Evolutionary conservation across 2,329 filamentous ascomycete species (phyloP).

Genomic region (Paracamarosporium sp.): DNA sequence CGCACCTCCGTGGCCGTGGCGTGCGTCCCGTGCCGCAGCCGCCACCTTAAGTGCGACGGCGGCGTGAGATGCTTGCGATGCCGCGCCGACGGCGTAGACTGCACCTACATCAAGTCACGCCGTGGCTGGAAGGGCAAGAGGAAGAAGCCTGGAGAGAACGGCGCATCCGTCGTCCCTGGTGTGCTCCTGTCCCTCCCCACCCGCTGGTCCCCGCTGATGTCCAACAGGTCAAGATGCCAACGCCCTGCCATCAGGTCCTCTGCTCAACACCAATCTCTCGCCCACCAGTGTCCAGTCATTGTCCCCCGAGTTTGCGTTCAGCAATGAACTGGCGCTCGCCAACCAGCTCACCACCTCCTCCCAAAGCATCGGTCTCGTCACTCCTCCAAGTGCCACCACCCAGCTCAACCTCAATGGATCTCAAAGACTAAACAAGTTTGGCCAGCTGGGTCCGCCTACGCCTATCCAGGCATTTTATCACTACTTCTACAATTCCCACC

Average conservation of each 20-base stretch:
- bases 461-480: constrained; percentile 47
- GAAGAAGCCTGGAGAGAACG: constrained; percentile 41
- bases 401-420: constrained; percentile 44
- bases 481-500: constrained; percentile 63
- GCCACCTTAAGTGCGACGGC: constrained; percentile 62
- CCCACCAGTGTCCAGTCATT: constrained; percentile 30
- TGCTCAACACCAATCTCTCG: constrained; percentile 18
- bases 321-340: constrained; percentile 27
- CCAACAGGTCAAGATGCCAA: constrained; percentile 19
- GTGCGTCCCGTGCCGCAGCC: constrained; percentile 59
- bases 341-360: constrained; percentile 32
- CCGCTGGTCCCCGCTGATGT: constrained; percentile 9
- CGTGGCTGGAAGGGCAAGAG: constrained; percentile 57
- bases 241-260: constrained; percentile 12
- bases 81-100: constrained; percentile 51
- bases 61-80: constrained; percentile 59
- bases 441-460: constrained; percentile 35
- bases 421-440: constrained; percentile 36
- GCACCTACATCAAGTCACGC: constrained; percentile 60
- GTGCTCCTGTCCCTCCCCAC: constrained; percentile 7
- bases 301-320: constrained; percentile 41
- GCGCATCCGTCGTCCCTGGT: constrained; percentile 29
- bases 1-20: constrained; percentile 51
- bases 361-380: constrained; percentile 24
- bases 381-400: constrained; percentile 26